A percentile compares a stretch with the other conserved stretches of the same genome.
phyloP scores from a whole-genome alignment of 805 yeast genomes.

The Cyberlindnera xylosilytica region DNA sequence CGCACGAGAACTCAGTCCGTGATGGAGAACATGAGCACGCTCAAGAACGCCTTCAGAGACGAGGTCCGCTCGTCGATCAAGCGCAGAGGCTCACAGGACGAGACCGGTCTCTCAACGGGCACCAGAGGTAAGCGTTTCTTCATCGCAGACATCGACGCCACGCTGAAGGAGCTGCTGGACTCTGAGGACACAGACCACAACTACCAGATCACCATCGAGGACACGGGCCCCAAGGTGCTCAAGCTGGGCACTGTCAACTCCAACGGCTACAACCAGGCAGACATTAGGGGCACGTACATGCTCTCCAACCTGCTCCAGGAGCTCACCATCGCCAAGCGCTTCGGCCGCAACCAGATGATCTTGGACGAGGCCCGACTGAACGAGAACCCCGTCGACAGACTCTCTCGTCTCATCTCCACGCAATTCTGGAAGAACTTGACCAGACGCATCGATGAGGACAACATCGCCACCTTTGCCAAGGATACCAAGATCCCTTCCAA shows the following conservation, averaged over 20 bases:
- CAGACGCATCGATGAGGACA: conserved; percentile 59
- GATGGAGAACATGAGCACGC: conserved; percentile 26
- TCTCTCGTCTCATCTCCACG: conserved; percentile 67
- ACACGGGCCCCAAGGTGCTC: conserved; percentile 79
- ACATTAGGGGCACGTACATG: conserved; percentile 86
- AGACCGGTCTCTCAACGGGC: conserved; percentile 32
- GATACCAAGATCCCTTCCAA: conserved; percentile 74
- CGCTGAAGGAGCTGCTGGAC: conserved; percentile 62
- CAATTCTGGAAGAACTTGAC: conserved; percentile 82
- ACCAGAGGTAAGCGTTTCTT: conserved; percentile 47
- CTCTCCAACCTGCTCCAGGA: conserved; percentile 84
- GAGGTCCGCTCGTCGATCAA: conserved; percentile 29
- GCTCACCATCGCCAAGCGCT: conserved; percentile 77
- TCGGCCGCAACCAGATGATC: conserved; percentile 74
- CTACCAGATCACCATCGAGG: conserved; percentile 82
- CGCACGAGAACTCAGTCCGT: conserved; percentile 59
- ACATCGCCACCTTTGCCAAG: conserved; percentile 64
- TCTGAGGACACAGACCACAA: conserved; percentile 85
- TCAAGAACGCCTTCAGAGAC: conserved; percentile 19
- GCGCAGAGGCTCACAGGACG: conserved; percentile 57
- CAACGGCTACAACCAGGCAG: conserved; percentile 69
- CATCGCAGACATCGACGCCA: conserved; percentile 70
- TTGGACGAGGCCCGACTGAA: conserved; percentile 79
- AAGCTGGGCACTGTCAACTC: conserved; percentile 82
- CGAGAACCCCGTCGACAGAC: conserved; percentile 82